A percentile compares a stretch with the other conserved stretches of the same genome.
phyloP scores from a whole-genome alignment of 345 rosid species.

The Triadica sebifera region DNA sequence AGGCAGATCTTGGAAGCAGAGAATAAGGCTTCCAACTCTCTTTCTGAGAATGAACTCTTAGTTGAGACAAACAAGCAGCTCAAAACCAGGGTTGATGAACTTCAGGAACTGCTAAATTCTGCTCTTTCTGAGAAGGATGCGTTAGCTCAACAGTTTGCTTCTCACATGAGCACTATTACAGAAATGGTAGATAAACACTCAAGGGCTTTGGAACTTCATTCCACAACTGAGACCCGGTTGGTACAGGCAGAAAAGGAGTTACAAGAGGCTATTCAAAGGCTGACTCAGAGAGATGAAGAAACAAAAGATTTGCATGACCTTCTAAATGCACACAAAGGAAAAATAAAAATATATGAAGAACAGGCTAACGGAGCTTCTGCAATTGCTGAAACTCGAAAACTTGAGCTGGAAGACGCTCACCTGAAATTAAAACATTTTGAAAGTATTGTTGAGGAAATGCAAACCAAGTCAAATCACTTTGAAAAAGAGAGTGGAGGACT shows the following conservation, averaged over 20 bases:
- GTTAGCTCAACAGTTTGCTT: conserved; percentile 49
- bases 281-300: conserved; percentile 53
- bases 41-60: conserved; percentile 62
- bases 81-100: conserved; percentile 69
- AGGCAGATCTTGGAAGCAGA: conserved; percentile 55
- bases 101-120: conserved; percentile 58
- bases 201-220: conserved; percentile 49
- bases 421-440: conserved; percentile 58
- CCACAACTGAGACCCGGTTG: conserved; percentile 41
- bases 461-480: conserved; percentile 50
- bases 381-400: conserved; percentile 47
- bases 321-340: conserved; percentile 51
- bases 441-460: conserved; percentile 57
- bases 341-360: conserved; percentile 52
- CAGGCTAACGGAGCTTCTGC: conserved; percentile 55
- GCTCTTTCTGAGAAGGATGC: conserved; percentile 67
- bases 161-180: conserved; percentile 40
- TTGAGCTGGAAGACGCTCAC: conserved; percentile 66
- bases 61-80: conserved; percentile 78
- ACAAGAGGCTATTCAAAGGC: conserved; percentile 54
- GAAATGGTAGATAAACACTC: conserved; percentile 58
- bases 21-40: conserved; percentile 53
- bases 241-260: conserved; percentile 41
- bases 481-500: conserved; percentile 72
- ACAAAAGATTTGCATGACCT: conserved; percentile 56